These are phyloP conservation scores for Vicia faba DNA, from an alignment of 306 rosid genomes.

Conservation along the genomic window DNA sequence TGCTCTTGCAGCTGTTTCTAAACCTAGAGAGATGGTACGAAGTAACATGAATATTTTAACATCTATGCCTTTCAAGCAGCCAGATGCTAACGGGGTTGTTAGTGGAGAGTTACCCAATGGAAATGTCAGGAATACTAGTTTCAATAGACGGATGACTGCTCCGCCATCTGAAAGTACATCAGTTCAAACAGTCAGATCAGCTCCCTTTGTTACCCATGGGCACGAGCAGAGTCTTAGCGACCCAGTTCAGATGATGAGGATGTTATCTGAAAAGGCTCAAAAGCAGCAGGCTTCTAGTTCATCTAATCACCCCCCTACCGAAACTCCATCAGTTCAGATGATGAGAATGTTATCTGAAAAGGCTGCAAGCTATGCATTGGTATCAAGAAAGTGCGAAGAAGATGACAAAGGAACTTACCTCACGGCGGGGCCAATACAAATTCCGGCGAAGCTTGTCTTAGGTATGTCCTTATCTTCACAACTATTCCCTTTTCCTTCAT, in stretches of 20 bases:
- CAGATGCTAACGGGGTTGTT: slow-evolving; percentile 58
- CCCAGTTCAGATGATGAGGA: slow-evolving; percentile 81
- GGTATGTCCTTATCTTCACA: no score
- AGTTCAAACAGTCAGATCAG: slow-evolving; percentile 54
- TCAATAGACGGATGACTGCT: slow-evolving; percentile 51
- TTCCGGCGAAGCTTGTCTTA: no score
- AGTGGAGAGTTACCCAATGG: slow-evolving; percentile 74
- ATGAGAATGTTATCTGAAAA: slow-evolving; percentile 76
- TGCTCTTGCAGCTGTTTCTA: slow-evolving; percentile 53
- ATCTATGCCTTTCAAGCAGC: slow-evolving; percentile 61
- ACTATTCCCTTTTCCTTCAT: no score
- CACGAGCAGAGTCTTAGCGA: slow-evolving; percentile 71
- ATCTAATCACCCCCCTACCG: slow-evolving; percentile 59
- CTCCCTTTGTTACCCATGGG: slow-evolving; percentile 57
- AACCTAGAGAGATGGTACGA: slow-evolving; percentile 59
- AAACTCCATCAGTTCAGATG: slow-evolving; percentile 58
- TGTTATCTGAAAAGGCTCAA: slow-evolving; percentile 68
- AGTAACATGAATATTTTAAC: slow-evolving; percentile 52
- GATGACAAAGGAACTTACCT: no score
- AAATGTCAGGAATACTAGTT: slow-evolving; percentile 43
- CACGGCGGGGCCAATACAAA: no score
- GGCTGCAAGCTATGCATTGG: no score
- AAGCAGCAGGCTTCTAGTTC: slow-evolving; percentile 71
- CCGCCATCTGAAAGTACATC: slow-evolving; percentile 62
- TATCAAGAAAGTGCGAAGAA: no score